These are phyloP conservation scores for Pestalotiopsis sp. DNA, from an alignment of 2,329 filamentous ascomycete species.

Conservation along the genomic window DNA sequence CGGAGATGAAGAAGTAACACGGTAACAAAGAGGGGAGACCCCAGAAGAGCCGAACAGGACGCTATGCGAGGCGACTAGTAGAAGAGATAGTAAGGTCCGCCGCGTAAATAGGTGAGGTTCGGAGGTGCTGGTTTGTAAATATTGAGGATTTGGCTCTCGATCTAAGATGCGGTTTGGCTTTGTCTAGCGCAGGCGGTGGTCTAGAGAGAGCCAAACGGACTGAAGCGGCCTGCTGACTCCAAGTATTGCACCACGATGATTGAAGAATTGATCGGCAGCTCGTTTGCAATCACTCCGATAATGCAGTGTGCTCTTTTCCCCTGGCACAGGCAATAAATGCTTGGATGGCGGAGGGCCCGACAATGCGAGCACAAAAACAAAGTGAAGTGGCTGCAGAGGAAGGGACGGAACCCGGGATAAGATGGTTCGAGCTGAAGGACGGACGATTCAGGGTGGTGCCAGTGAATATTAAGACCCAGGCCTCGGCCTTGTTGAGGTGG, in stretches of 20 bases:
- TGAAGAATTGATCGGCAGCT: background rate
- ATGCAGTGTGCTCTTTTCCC: background rate
- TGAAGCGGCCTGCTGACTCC: background rate
- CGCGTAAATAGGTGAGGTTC: background rate
- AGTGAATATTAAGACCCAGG: background rate
- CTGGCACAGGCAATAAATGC: background rate
- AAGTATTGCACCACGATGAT: background rate
- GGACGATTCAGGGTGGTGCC: background rate
- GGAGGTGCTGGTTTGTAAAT: background rate
- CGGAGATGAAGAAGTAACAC: background rate
- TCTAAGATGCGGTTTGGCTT: background rate
- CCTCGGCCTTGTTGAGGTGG: background rate
- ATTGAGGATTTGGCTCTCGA: background rate
- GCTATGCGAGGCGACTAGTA: background rate
- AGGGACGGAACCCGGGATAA: background rate
- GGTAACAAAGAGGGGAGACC: background rate
- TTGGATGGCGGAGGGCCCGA: background rate
- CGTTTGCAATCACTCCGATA: background rate
- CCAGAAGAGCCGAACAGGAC: background rate
- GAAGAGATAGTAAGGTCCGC: background rate
- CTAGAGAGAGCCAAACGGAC: background rate
- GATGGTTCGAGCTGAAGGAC: background rate
- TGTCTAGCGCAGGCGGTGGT: background rate
- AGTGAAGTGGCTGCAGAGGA: background rate
- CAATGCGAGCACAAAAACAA: background rate